Evolutionary conservation across 192 early-diverging fungal genomes (phyloP).

Genomic region (Kappamyces sp.): DNA sequence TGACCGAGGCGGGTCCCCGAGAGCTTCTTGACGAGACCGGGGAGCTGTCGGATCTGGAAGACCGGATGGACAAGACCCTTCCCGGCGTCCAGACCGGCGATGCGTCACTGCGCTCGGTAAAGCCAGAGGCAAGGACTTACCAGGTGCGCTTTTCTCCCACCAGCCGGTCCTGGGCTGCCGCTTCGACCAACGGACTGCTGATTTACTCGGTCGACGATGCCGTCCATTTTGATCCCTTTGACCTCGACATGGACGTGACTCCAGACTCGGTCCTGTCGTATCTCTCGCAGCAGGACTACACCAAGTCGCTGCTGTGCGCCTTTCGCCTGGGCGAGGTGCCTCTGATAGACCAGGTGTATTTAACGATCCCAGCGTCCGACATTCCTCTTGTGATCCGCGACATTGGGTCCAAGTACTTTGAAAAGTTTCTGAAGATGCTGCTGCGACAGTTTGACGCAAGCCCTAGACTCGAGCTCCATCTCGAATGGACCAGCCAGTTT

Average conservation of each 20-base stretch:
- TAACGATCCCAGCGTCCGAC: conserved; percentile 69
- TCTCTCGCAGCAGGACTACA: conserved; percentile 71
- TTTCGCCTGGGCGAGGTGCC: conserved; percentile 86
- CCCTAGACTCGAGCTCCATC: conserved; percentile 80
- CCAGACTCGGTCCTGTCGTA: conserved; percentile 75
- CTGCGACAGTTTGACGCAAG: conserved; percentile 70
- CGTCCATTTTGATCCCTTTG: conserved; percentile 94
- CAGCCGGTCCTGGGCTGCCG: conserved; percentile 90
- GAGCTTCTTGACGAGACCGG: conserved; percentile 80
- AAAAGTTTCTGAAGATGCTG: conserved; percentile 77
- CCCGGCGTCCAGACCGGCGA: conserved; percentile 88
- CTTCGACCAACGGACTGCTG: conserved; percentile 90
- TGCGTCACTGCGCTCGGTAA: conserved; percentile 57
- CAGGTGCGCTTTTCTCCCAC: conserved; percentile 90
- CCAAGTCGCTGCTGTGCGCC: conserved; percentile 83
- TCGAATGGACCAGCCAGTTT: conserved; percentile 74
- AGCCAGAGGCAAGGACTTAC: conserved; percentile 77
- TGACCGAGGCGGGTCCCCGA: conserved; percentile 89
- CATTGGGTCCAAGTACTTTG: conserved; percentile 81
- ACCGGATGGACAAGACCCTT: conserved; percentile 69
- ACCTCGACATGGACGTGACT: conserved; percentile 94
- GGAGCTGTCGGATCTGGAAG: conserved; percentile 77
- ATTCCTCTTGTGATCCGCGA: conserved; percentile 66
- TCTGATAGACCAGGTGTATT: conserved; percentile 72
- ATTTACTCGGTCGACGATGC: conserved; percentile 94